A percentile compares a stretch with the other conserved stretches of the same genome.
Evolutionary conservation across 2,329 filamentous ascomycete species (phyloP).

Genomic region (Aspergillus versicolor): DNA sequence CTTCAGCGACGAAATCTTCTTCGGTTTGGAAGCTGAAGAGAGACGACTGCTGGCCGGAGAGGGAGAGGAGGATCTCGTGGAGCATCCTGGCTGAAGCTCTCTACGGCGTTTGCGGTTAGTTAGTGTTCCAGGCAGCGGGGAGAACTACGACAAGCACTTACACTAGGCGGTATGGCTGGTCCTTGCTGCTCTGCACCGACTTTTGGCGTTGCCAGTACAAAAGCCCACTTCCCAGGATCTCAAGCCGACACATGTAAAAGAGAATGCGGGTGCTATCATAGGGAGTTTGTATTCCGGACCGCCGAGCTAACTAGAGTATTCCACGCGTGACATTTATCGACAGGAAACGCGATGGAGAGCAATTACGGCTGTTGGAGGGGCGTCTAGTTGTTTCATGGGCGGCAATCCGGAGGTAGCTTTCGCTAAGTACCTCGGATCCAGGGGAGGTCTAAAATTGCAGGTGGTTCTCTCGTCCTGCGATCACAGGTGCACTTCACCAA

Average conservation of each 20-base stretch:
- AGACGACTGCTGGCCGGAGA: slow-evolving; percentile 89
- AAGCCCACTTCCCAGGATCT: slow-evolving; percentile 44
- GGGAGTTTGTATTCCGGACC: not conserved
- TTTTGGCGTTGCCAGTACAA: slow-evolving; percentile 42
- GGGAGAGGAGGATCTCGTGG: slow-evolving; percentile 95
- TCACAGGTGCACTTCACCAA: not conserved
- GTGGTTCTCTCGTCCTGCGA: not conserved
- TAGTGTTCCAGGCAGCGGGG: not conserved
- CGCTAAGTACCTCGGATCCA: not conserved
- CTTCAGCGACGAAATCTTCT: slow-evolving; percentile 50
- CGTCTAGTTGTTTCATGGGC: not conserved
- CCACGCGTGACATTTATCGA: slow-evolving; percentile 10
- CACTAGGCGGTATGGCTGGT: slow-evolving; percentile 27
- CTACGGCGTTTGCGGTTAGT: slow-evolving; percentile 16
- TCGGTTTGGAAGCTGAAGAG: slow-evolving; percentile 64
- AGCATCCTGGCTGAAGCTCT: slow-evolving; percentile 64
- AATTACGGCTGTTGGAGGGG: not conserved
- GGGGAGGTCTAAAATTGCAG: not conserved
- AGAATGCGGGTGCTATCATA: slow-evolving; percentile 4
- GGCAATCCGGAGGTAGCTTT: not conserved
- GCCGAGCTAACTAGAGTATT: not conserved
- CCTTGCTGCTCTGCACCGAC: slow-evolving; percentile 25
- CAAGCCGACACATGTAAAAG: slow-evolving; percentile 47
- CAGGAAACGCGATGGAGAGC: not conserved
- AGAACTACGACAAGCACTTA: not conserved